These are phyloP conservation scores for Podospora tetraspora DNA, from an alignment of 495 filamentous ascomycete species.

Conservation along the genomic window DNA sequence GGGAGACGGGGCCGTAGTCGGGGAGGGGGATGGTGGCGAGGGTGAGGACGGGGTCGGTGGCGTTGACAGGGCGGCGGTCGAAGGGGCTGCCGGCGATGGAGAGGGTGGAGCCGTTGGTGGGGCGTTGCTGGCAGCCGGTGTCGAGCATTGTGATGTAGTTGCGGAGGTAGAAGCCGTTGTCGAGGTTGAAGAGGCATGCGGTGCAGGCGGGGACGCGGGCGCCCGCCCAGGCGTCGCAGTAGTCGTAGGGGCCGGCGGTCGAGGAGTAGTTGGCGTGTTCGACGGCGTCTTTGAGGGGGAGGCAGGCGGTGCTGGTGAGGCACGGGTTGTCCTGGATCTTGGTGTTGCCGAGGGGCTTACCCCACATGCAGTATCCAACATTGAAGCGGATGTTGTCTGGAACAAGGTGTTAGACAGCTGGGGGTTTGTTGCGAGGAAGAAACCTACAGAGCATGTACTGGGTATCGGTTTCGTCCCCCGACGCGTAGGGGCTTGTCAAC, in stretches of 20 bases:
- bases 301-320: slow-evolving; percentile 42
- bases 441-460: slow-evolving; percentile 40
- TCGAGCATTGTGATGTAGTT: slow-evolving; percentile 46
- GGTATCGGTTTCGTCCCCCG: slow-evolving; percentile 31
- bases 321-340: slow-evolving; percentile 31
- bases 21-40: slow-evolving; percentile 19
- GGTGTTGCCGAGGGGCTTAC: slow-evolving; percentile 17
- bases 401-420: background rate
- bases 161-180: slow-evolving; percentile 27
- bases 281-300: slow-evolving; percentile 31
- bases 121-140: slow-evolving; percentile 43
- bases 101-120: slow-evolving; percentile 33
- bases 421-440: background rate
- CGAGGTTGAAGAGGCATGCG: slow-evolving; percentile 27
- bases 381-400: slow-evolving; percentile 46
- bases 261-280: slow-evolving; percentile 34
- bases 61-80: slow-evolving; percentile 34
- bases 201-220: slow-evolving; percentile 30
- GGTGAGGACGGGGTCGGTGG: slow-evolving; percentile 35
- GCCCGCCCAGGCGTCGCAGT: slow-evolving; percentile 38
- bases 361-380: slow-evolving; percentile 38
- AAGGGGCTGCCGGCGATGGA: slow-evolving; percentile 49
- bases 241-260: slow-evolving; percentile 31
- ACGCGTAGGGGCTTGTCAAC: slow-evolving; percentile 33
- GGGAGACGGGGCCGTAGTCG: slow-evolving; percentile 38